phyloP scores from a whole-genome alignment of 768 basidiomycete species.

The Leccinum longicurvipes region DNA sequence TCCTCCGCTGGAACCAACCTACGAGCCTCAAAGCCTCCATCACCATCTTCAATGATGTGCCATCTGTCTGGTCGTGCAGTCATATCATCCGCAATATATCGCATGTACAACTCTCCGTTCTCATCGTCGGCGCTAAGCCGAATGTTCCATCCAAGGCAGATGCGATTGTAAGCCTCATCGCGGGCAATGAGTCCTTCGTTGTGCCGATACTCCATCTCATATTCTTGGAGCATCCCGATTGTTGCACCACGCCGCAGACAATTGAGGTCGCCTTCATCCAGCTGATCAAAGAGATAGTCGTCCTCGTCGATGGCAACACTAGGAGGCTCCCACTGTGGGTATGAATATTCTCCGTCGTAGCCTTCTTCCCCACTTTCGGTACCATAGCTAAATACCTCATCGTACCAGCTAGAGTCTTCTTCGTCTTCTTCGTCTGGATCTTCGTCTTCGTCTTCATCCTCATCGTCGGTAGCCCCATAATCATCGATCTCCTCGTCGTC shows the following conservation, averaged over 20 bases:
- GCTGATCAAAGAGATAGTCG: slow-evolving; percentile 35
- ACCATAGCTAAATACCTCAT: slow-evolving; percentile 36
- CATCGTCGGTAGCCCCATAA: slow-evolving; percentile 24
- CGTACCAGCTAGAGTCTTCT: slow-evolving; percentile 30
- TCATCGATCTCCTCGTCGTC: slow-evolving; percentile 43
- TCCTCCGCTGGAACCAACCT: slow-evolving; percentile 36
- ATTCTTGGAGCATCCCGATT: slow-evolving; percentile 53
- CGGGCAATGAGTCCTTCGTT: slow-evolving; percentile 50
- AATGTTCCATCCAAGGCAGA: slow-evolving; percentile 73
- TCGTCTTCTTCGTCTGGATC: slow-evolving; percentile 31
- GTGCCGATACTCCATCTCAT: slow-evolving; percentile 54
- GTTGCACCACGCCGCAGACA: slow-evolving; percentile 62
- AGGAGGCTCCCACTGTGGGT: slow-evolving; percentile 61
- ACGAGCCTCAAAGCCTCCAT: slow-evolving; percentile 44
- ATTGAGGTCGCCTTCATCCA: slow-evolving; percentile 33
- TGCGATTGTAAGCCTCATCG: slow-evolving; percentile 39
- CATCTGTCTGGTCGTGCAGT: slow-evolving; percentile 44
- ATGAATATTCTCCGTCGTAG: slow-evolving; percentile 40
- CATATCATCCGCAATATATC: slow-evolving; percentile 39
- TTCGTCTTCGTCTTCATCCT: slow-evolving; percentile 24
- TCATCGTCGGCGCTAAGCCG: slow-evolving; percentile 41
- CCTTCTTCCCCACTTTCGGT: slow-evolving; percentile 33
- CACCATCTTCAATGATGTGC: slow-evolving; percentile 32
- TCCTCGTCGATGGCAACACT: slow-evolving; percentile 33
- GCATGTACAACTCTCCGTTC: slow-evolving; percentile 40